A percentile compares a stretch with the other conserved stretches of the same genome.
phyloP scores from a whole-genome alignment of 208 protist species.

The Trypanosoma platydactyli region DNA sequence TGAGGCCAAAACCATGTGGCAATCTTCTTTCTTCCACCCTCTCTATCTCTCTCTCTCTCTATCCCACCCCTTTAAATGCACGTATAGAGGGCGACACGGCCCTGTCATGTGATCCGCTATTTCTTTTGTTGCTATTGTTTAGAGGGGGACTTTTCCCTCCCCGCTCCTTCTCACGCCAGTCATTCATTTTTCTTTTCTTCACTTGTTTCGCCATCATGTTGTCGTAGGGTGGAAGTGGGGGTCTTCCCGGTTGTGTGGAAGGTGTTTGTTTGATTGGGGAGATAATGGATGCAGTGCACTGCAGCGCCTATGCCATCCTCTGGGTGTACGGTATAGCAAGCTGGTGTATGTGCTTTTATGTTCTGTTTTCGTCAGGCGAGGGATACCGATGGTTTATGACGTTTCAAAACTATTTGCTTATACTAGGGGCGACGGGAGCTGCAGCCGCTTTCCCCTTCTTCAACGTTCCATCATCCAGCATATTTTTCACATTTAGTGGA shows the following conservation, averaged over 20 bases:
- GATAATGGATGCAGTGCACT: conserved; percentile 12
- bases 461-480: conserved; percentile 48
- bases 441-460: conserved; percentile 47
- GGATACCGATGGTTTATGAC: conserved; percentile 79
- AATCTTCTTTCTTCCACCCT: no score
- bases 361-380: conserved; percentile 83
- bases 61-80: no score
- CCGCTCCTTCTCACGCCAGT: no score
- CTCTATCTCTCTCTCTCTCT: no score
- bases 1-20: background rate
- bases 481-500: conserved; percentile 61
- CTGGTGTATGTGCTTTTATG: conserved; percentile 91
- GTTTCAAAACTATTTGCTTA: conserved; percentile 75
- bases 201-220: background rate
- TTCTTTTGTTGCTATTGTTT: background rate
- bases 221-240: background rate
- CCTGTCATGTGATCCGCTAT: background rate
- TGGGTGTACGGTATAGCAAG: conserved; percentile 79
- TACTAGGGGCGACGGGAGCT: conserved; percentile 59
- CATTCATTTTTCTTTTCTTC: background rate
- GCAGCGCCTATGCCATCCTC: conserved; percentile 36
- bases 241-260: no score
- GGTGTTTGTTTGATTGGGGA: no score
- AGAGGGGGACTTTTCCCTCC: background rate
- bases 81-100: no score